Base-by-base conservation (phyloP, 2,329 filamentous ascomycete species). In the Verticillium isaacii region DNA sequence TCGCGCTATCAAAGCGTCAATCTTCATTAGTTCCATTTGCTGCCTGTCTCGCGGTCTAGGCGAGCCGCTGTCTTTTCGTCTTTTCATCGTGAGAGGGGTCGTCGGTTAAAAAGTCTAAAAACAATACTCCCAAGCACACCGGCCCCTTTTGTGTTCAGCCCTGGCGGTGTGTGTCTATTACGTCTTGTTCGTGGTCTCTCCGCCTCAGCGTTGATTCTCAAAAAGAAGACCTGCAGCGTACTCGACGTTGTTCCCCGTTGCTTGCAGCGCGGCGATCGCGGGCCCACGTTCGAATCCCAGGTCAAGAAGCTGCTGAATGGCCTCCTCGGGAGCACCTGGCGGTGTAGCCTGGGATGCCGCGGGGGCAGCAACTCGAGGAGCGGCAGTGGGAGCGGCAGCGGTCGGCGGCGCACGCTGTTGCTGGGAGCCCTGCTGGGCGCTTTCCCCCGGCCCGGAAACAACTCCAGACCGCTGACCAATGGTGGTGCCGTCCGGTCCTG, bases 401-500 rank as follows among this genome's bases (percentile, higher is more conserved):
- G 72, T 67, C 37, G 71, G 68, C 34, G 71, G 65, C 59, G 66
- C 68, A 45, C 63, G 63, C 41, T 68, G 66, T 54, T 67, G 64
- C 15, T 68, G 60, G 23, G 65, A 54, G 60, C 61, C 66, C 64
- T 63, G 67, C 57, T 61, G 69, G 60, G 74, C 68, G 8, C 65
- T 64, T 1, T 71, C 72, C n/a, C 74, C 70, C 7, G 83, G 82
- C 9, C 76, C 85, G 56, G 83, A 85, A 25, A 95, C 86, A 32
- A 90, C 92, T 17, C 95, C 95, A 2, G 93, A 90, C 61, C 88
- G 85, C 57, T 90, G 89, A 54, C 94, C 94, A 65, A 98, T 92
- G 57, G 91, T 88, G 12, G 92, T 96, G n/a, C 93, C 94, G 45
- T 90, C 91, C 0, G 93, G 91, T 0, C 95, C 95, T 55, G 88